These are phyloP conservation scores for Glutinoglossum americanum DNA, from an alignment of 495 filamentous ascomycete species.

Conservation along the genomic window DNA sequence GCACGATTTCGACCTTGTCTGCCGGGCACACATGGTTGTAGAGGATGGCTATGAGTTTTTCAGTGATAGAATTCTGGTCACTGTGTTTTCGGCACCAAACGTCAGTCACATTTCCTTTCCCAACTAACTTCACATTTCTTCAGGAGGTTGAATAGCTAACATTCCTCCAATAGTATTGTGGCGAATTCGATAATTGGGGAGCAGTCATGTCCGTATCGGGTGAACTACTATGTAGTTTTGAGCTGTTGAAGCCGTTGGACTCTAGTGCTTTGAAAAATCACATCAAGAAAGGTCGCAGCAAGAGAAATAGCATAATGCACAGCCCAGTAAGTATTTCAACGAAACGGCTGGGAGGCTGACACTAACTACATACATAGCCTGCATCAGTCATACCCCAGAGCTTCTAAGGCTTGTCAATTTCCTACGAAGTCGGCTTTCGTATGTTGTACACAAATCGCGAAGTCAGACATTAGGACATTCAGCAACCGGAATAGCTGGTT, in stretches of 20 bases:
- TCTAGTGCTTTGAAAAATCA: constrained; percentile 95
- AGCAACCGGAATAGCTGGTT: background rate
- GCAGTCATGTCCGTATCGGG: constrained; percentile 94
- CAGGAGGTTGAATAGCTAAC: background rate
- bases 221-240: constrained; percentile 90
- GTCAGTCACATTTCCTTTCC: constrained; percentile 30
- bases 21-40: constrained; percentile 96
- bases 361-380: background rate
- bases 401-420: background rate
- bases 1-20: constrained; percentile 95
- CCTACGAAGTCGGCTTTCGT: background rate
- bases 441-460: background rate
- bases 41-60: constrained; percentile 99
- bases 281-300: constrained; percentile 94
- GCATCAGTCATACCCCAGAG: constrained; percentile 4
- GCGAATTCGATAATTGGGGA: constrained; percentile 98
- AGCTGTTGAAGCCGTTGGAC: constrained; percentile 87
- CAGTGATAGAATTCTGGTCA: constrained; percentile 84
- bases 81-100: constrained; percentile 94
- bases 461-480: background rate
- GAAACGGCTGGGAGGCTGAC: background rate
- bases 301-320: constrained; percentile 76
- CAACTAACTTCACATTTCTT: constrained; percentile 5
- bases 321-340: constrained; percentile 49
- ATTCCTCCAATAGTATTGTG: constrained; percentile 56